These are phyloP conservation scores for Cladosporium velox DNA, from an alignment of 2,329 filamentous ascomycete species.

Conservation along the genomic window DNA sequence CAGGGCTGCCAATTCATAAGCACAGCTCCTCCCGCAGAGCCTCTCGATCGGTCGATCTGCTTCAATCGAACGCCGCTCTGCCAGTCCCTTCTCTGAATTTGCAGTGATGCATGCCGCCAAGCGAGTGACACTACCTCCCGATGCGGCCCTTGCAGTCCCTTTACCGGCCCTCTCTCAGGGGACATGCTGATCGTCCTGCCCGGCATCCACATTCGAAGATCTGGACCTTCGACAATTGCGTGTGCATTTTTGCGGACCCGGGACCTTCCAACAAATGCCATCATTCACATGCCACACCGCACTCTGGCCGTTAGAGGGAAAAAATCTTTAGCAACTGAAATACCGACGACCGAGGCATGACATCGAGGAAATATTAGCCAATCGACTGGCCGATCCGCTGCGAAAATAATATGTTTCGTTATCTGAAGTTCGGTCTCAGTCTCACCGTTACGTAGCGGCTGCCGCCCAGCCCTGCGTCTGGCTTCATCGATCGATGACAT, in stretches of 20 bases:
- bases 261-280: conserved; percentile 1
- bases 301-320: background rate
- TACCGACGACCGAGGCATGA: background rate
- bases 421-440: background rate
- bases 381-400: background rate
- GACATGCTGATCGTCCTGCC: conserved; percentile 5
- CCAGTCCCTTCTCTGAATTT: background rate
- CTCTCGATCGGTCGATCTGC: conserved; percentile 14
- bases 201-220: background rate
- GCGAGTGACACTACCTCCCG: background rate
- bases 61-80: conserved; percentile 2
- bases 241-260: background rate
- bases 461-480: background rate
- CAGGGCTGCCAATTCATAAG: background rate
- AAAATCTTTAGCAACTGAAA: background rate
- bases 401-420: background rate
- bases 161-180: background rate
- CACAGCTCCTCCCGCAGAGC: conserved; percentile 1
- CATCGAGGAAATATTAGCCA: background rate
- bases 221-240: conserved; percentile 2
- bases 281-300: background rate
- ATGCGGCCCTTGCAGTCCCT: background rate
- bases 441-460: background rate
- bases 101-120: background rate
- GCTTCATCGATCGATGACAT: conserved; percentile 4